Conservation (phyloP, 306 rosid species). For the Arachis hypogaea region DNA sequence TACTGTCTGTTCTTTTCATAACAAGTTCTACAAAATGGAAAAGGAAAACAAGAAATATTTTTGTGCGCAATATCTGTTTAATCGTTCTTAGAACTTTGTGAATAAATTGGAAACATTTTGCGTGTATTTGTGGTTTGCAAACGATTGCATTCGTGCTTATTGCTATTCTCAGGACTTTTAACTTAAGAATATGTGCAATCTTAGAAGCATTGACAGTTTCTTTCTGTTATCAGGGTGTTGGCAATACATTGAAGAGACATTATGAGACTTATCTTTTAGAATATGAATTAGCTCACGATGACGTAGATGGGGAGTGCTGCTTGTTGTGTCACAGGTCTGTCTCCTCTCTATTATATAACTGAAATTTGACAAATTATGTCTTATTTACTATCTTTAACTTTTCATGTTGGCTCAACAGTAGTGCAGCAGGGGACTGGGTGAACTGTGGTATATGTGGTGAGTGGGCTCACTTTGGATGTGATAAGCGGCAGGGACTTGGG, state of each 20-base stretch:
- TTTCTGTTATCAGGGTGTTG: slow-evolving; percentile 79
- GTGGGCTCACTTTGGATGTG: slow-evolving; percentile 99
- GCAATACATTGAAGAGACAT: slow-evolving; percentile 92
- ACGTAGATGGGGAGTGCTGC: slow-evolving; percentile 98
- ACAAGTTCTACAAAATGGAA: not conserved
- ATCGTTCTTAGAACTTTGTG: slow-evolving; percentile 18
- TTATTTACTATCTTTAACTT: slow-evolving; percentile 31
- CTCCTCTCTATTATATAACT: not conserved
- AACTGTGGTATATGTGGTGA: slow-evolving; percentile 96
- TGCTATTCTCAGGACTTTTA: not conserved
- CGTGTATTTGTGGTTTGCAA: slow-evolving; percentile 13
- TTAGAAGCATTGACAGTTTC: slow-evolving; percentile 32
- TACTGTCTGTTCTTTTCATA: slow-evolving; percentile 6
- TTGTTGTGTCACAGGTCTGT: slow-evolving; percentile 60
- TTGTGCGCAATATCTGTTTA: not conserved
- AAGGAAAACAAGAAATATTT: slow-evolving; percentile 3
- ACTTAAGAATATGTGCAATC: slow-evolving; percentile 1
- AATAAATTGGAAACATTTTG: not conserved
- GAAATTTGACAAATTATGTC: slow-evolving; percentile 8
- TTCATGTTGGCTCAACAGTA: slow-evolving; percentile 58
- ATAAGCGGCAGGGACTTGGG: slow-evolving; percentile 91
- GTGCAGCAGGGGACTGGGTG: slow-evolving; percentile 99
- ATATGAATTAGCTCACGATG: slow-evolving; percentile 93
- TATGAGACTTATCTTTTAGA: slow-evolving; percentile 93
- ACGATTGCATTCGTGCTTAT: not conserved